Base-by-base conservation (phyloP, 331 rosid genomes). In the Pyracantha coccinea region DNA sequence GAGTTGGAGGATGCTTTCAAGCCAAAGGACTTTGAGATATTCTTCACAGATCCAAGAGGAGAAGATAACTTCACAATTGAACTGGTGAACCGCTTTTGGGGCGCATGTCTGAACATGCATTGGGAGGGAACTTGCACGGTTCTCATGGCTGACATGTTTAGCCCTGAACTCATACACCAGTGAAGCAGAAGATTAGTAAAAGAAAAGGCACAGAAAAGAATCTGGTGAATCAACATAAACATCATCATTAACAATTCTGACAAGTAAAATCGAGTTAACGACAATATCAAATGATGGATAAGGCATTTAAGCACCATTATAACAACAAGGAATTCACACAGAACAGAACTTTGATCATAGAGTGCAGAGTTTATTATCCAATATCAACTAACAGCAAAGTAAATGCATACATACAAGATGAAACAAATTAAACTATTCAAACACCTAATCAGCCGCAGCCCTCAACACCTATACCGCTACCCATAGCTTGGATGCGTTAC, bases 1-100 rank as follows among this genome's bases (percentile, higher is more conserved):
- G 70, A 84, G 41, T 87, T 69, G 50, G 77, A 20, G 19, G 91
- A 78, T 53, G 91, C 81, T 84, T 85, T 91, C 88, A 93, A 59
- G 83, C 93, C 90, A 32, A 88, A 83, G 17, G 88, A 66, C 79
- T 76, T 81, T 28, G 85, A 86, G 69, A 83, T 67, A 25, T 75
- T 81, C 85, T 67, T 89, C 66, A 71, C 82, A 12, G 89, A 86
- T 69, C 90, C 88, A 25, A 88, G 38, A 5, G 91, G 66, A 24
- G 85, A 70, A 60, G 93, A 89, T 62, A 75, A 80, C 76, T 86
- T 88, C 67, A 86, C 72, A 8, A 47, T 62, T 73, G 89, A 67
- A 72, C 81, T 63, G 45, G 63, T 52, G 65, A 80, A 62, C 53
- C 33, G 80, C 35, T 47, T 81, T 74, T 25, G 80, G 60, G 60